Evolutionary conservation across 768 basidiomycete species (phyloP), one percentile per base, ranked within the genome.

Genomic region (Leccinellum albellum): DNA sequence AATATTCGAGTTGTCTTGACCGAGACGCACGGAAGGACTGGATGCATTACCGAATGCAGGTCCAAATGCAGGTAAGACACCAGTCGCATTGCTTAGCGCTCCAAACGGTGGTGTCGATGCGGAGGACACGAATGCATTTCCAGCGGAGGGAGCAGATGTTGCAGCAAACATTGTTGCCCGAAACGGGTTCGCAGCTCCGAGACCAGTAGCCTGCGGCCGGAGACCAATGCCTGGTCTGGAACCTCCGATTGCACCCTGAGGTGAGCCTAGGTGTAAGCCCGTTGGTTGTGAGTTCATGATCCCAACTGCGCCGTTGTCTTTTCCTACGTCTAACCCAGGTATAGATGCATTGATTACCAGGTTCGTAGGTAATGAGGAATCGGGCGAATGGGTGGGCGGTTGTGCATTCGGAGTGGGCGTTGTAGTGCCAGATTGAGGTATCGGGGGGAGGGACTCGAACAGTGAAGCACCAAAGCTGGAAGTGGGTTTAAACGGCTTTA

Each of bases 401-500:
- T 71, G 56, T 13, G 26, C 51, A 48, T 53, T 61, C 7, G 58
- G 56, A 9, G 75, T 72, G 46, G 86, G 81, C 15, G 83, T 82
- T 6, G 73, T 73, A 1, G 81, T 72, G 3, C 71, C 69, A 6
- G 86, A 83, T 32, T 82, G 84, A 12, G 88, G 82, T 54, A 92
- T 84, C 6, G 91, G 77, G 3, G 93, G 93, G 24, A 94, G 72
- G 3, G 83, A 81, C 51, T 88, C 88, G 57, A 94, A 64, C 40
- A 94, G 68, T 15, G 84, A 82, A 32, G 88, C 85, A 29, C 91
- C 91, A 66, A 94, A 94, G 42, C 82, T 86, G 2, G 86, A 88
- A 3, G 86, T 80, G 3, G 91, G 91, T 65, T 91, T 91, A 78
- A 94, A 94, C 6, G 88, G 82, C 67, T 88, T 91, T 61, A 91